Percentiles rank a stretch among this genome's conserved stretches.
These are phyloP conservation scores for Fremontodendron californicum DNA, from an alignment of 345 rosid species.

Conservation along the genomic window DNA sequence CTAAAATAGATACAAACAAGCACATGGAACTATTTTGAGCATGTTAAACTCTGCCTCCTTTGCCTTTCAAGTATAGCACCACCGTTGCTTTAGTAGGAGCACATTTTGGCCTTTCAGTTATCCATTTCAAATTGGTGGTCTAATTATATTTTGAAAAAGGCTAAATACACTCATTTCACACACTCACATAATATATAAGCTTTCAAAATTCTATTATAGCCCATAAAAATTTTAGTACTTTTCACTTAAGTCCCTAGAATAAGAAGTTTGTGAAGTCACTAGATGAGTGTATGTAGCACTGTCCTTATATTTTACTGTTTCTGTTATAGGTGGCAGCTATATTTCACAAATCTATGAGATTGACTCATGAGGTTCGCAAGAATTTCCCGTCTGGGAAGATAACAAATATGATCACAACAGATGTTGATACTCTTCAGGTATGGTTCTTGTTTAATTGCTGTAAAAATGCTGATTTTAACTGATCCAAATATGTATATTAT, in stretches of 20 bases:
- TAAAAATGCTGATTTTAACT: not conserved
- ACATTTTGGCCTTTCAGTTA: not conserved
- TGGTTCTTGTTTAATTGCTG: not conserved
- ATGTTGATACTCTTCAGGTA: conserved; percentile 87
- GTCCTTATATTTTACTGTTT: not conserved
- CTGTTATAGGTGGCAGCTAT: conserved; percentile 79
- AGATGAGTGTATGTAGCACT: not conserved
- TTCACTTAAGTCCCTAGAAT: not conserved
- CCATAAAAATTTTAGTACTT: not conserved
- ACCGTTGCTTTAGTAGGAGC: not conserved
- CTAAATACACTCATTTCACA: not conserved
- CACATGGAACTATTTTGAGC: not conserved
- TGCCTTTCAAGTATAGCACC: conserved; percentile 1
- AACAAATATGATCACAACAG: conserved; percentile 92
- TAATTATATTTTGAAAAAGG: too few relatives aligned
- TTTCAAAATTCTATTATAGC: not conserved
- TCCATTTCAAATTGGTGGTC: not conserved
- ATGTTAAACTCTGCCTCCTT: not conserved
- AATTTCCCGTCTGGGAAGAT: conserved; percentile 86
- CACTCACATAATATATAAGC: not conserved
- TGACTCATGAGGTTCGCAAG: conserved; percentile 79
- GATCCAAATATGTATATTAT: not conserved
- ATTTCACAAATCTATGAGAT: conserved; percentile 74
- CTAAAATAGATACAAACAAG: not conserved
- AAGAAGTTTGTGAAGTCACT: not conserved